Base-by-base conservation (phyloP, 305 asterid species). In the Vinca major region DNA sequence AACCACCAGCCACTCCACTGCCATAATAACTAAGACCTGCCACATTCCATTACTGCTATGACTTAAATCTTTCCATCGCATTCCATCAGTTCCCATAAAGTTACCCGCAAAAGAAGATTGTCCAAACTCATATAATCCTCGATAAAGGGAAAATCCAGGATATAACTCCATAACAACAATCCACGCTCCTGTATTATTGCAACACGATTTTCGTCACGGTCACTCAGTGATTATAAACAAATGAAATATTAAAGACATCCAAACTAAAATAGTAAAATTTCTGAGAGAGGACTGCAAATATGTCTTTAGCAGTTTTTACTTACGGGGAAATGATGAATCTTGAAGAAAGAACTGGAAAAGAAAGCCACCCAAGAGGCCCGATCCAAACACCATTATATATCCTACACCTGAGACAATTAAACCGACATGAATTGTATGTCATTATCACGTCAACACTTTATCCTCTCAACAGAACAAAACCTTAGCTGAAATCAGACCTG, bases 111-210 rank as follows among this genome's bases (percentile, higher is more conserved):
- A 90, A 48, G 97, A 55, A 79, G 88, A 89, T 71, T 90, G 85
- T n/a, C 96, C 80, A 71, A 93, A 81, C 84, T 93, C 99, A n/a
- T 86, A 90, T 52, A 93, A 75, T 51, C 97, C 97, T 68, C 97
- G 95, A 68, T 77, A 90, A 74, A 93, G 92, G 69, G 95, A 73
- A 75, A 90, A 93, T 70, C 97, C 97, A 68, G 99, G 99, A 84
- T 73, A 93, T 74, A 93, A 72, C 70, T 93, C 97, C 95, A 93
- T 79, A 37, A 89, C 92, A n/a, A 82, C 79, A 69, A 90, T 81
- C 81, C 92, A 92, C 41, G 85, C 95, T 73, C 83, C 99, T 93
- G 89, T 78, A 80, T 76, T 58, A 75, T 84, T 57, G 66, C 33
- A 66, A 77, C 50, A 73, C 70, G 9, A 39, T 58, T 7, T 10